A percentile compares a stretch with the other conserved stretches of the same genome.
phyloP scores from a whole-genome alignment of 2,329 filamentous ascomycete genomes.

The Thielaviopsis punctulata region DNA sequence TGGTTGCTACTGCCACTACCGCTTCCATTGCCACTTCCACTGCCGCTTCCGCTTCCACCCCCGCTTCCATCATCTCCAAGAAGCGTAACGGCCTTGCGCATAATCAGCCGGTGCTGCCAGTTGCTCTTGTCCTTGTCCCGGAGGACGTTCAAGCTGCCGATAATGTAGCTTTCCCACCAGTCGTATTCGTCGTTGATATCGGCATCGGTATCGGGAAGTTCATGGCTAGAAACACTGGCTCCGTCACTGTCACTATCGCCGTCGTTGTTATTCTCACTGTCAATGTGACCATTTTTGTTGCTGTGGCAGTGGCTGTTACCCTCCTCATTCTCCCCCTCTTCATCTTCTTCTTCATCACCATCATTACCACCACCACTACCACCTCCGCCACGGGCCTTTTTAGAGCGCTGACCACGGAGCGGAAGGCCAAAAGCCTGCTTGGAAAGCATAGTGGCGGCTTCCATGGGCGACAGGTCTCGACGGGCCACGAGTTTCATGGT shows the following conservation, averaged over 20 bases:
- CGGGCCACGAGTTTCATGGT: slow-evolving; percentile 61
- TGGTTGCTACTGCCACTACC: no score
- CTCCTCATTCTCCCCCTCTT: slow-evolving; percentile 1
- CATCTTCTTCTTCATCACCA: slow-evolving; percentile 30
- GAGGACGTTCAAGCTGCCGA: slow-evolving; percentile 32
- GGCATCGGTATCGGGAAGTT: slow-evolving; percentile 2
- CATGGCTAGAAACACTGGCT: slow-evolving; percentile 1
- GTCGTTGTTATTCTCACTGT: slow-evolving; percentile 21
- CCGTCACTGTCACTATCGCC: slow-evolving; percentile 22
- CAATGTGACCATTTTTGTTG: background rate
- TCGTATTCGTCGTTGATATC: slow-evolving; percentile 41
- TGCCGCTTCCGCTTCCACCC: no score
- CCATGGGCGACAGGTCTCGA: slow-evolving; percentile 28
- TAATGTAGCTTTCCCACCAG: slow-evolving; percentile 36
- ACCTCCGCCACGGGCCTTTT: background rate
- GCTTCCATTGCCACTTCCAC: no score
- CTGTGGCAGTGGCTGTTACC: background rate
- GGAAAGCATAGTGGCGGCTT: slow-evolving; percentile 35
- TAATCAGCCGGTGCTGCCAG: slow-evolving; percentile 87
- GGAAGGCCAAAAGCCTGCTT: slow-evolving; percentile 35
- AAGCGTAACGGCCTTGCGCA: slow-evolving; percentile 46
- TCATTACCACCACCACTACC: background rate
- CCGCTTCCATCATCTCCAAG: slow-evolving; percentile 30
- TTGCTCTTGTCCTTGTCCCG: slow-evolving; percentile 72
- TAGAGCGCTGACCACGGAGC: slow-evolving; percentile 4